Evolutionary conservation across 2,329 filamentous ascomycete genomes (phyloP), one percentile per base, ranked within the genome.

Genomic region (Arachnopeziza araneosa): DNA sequence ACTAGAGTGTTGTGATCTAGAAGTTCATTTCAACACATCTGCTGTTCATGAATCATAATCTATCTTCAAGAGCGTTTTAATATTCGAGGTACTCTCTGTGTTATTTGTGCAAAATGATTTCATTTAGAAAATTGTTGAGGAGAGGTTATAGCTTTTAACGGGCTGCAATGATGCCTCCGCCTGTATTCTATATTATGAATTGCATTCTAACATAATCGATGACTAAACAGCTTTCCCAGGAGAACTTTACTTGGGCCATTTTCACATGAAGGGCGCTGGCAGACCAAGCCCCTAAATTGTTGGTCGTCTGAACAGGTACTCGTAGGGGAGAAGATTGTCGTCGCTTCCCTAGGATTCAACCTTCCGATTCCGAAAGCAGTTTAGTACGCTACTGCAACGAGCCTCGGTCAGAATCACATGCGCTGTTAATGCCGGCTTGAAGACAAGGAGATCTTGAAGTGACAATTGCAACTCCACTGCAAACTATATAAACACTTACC

Each of bases 341-440:
- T 7, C 17, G 36, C 36, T 44, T 44, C 36, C 17, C 12, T 12
- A 44, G 36, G 17, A 14, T 44, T 12, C 26, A 30, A 30, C 26
- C 26, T 30, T 30, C 26, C 9, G 50, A 54, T 24, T 54, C 52
- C 52, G 52, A 54, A 54, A 54, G 4, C 22, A 26, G 52, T 24
- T 30, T 54, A 54, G 52, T n/a, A n/a, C n/a, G n/a, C n/a, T 6
- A 4, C 50, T 17, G 10, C 6, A 30, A 44, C 57, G 51, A 24
- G 51, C 59, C 59, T 60, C 59, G 59, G 59, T 26, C 50, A 26
- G 52, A 57, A 50, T 60, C 59, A 60, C 59, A 60, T 57, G 58
- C n/a, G 17, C 44, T 19, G 17, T 17, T 19, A n/a, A 22, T 21
- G 26, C 26, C 9, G 26, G 26, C 26, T 22, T 9, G 26, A 17